Conservation (phyloP, 257 asterid genomes). For the Petunia axillaris region DNA sequence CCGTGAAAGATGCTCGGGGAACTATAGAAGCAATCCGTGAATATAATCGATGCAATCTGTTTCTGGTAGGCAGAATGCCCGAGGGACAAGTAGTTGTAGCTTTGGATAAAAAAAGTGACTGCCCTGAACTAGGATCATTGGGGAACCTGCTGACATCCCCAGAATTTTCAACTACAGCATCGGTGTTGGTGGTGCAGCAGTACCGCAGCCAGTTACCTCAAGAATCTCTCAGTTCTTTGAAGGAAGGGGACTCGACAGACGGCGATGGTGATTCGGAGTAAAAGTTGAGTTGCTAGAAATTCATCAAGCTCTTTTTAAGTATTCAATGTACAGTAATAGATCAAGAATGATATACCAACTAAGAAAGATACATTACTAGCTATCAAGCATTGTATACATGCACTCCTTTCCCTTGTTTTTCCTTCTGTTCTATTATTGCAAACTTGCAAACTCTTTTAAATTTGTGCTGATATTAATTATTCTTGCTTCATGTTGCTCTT, state of each 20-base stretch:
- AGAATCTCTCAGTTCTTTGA: constrained; percentile 31
- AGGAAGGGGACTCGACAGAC: constrained; percentile 25
- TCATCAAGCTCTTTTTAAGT: not conserved
- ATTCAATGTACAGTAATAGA: constrained; percentile 14
- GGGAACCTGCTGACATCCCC: constrained; percentile 42
- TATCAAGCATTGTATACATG: not conserved
- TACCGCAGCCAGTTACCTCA: constrained; percentile 34
- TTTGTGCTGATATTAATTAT: not conserved
- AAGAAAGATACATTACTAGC: not conserved
- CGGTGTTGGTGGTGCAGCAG: constrained; percentile 52
- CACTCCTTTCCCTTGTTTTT: not conserved
- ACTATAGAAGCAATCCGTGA: constrained; percentile 30
- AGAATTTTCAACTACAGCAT: constrained; percentile 40
- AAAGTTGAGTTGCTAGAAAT: not conserved
- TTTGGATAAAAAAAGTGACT: constrained; percentile 37
- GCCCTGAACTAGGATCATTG: constrained; percentile 48
- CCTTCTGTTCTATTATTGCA: constrained; percentile 7
- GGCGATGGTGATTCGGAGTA: constrained; percentile 23
- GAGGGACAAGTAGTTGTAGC: constrained; percentile 44
- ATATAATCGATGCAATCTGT: constrained; percentile 37
- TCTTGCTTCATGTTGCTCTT: too few relatives aligned
- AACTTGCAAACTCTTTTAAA: not conserved
- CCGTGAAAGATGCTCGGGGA: constrained; percentile 34
- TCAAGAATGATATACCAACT: not conserved
- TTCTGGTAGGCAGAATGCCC: constrained; percentile 49